These are phyloP conservation scores for Penicillium nucicola DNA, from an alignment of 495 filamentous ascomycete genomes.

Conservation along the genomic window DNA sequence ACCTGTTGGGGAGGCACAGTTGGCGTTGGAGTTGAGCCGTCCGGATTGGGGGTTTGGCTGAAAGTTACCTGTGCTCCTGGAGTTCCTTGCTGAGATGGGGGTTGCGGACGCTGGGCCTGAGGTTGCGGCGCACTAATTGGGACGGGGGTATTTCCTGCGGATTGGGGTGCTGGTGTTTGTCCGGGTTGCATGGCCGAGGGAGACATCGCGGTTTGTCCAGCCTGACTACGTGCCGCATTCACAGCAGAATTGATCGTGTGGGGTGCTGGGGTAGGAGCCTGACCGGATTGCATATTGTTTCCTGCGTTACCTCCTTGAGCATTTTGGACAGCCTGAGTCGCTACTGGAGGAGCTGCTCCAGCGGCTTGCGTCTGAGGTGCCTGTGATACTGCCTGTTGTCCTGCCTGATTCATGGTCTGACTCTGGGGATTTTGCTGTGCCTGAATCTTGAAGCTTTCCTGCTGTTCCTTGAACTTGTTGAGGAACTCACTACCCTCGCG, in stretches of 20 bases:
- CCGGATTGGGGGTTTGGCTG: conserved; percentile 30
- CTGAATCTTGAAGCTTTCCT: conserved; percentile 43
- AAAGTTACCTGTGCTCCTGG: conserved; percentile 39
- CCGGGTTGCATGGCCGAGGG: conserved; percentile 37
- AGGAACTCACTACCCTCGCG: conserved; percentile 46
- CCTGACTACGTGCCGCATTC: conserved; percentile 48
- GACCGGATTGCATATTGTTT: conserved; percentile 30
- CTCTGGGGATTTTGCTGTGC: conserved; percentile 34
- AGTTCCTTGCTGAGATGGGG: conserved; percentile 33
- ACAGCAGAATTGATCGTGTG: conserved; percentile 54
- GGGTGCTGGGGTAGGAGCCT: conserved; percentile 42
- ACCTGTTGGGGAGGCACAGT: conserved; percentile 37
- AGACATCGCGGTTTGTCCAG: conserved; percentile 37
- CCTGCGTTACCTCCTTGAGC: conserved; percentile 21
- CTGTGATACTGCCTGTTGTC: conserved; percentile 8
- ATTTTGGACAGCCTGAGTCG: conserved; percentile 18
- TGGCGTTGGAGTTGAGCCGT: conserved; percentile 40
- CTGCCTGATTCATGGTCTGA: conserved; percentile 22
- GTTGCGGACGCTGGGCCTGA: conserved; percentile 45
- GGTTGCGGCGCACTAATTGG: conserved; percentile 38
- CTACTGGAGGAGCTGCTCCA: conserved; percentile 11
- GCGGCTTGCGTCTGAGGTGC: conserved; percentile 13
- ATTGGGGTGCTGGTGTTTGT: conserved; percentile 36
- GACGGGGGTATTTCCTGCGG: conserved; percentile 40
- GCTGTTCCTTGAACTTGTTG: conserved; percentile 46